Percentiles rank a stretch among this genome's conserved stretches.
phyloP scores from a whole-genome alignment of 1,139 yeast genomes.

The Sugiyamaella neomexicana region DNA sequence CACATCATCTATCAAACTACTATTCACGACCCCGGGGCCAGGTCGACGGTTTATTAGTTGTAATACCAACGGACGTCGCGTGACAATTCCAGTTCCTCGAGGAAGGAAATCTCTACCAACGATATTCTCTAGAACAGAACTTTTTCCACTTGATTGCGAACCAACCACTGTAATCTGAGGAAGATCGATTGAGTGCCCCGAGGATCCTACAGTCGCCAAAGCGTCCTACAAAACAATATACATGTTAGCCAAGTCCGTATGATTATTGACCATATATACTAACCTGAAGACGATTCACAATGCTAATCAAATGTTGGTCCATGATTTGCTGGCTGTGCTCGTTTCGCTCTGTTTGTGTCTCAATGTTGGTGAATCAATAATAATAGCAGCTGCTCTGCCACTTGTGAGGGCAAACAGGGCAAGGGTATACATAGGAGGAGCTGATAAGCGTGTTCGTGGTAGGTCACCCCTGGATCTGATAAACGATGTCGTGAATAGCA shows the following conservation, averaged over 20 bases:
- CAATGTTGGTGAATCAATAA: background rate
- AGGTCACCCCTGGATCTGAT: background rate
- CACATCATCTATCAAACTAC: slow-evolving; percentile 5
- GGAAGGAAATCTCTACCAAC: slow-evolving; percentile 96
- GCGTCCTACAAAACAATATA: slow-evolving; percentile 92
- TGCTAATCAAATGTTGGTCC: slow-evolving; percentile 89
- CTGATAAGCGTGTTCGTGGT: background rate
- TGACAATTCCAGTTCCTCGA: slow-evolving; percentile 93
- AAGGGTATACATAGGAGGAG: background rate
- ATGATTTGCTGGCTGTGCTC: slow-evolving; percentile 35
- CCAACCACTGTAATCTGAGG: slow-evolving; percentile 98
- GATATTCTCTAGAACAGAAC: slow-evolving; percentile 89
- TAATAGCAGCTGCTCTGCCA: background rate
- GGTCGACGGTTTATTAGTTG: slow-evolving; percentile 74
- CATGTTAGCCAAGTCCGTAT: slow-evolving; percentile 42
- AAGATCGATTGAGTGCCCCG: slow-evolving; percentile 56
- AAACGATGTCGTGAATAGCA: background rate
- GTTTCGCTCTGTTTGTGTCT: background rate
- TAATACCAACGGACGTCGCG: slow-evolving; percentile 85
- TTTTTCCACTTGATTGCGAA: slow-evolving; percentile 91
- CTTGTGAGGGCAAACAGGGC: background rate
- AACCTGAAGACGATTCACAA: slow-evolving; percentile 74
- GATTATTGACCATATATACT: too few relatives aligned
- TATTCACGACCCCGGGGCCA: slow-evolving; percentile 4
- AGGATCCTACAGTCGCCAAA: slow-evolving; percentile 82